Percentiles rank a stretch among this genome's conserved stretches.
phyloP scores from a whole-genome alignment of 306 rosid species.

The Herpetospermum pedunculosum region DNA sequence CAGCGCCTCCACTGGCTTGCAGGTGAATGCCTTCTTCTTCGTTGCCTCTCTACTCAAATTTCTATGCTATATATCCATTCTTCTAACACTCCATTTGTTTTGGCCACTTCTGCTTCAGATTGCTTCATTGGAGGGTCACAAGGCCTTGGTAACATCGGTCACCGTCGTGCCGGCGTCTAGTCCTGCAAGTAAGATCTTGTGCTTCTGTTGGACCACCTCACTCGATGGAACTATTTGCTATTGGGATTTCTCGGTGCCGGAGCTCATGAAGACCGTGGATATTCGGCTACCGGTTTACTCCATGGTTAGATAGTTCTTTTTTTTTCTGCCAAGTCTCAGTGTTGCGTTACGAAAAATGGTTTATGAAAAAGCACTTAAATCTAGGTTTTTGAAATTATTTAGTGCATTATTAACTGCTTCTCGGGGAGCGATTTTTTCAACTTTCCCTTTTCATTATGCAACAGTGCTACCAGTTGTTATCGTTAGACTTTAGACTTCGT shows the following conservation, averaged over 20 bases:
- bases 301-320: conserved; percentile 36
- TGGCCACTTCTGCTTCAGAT: conserved; percentile 12
- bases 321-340: not conserved
- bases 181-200: conserved; percentile 22
- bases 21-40: conserved; percentile 18
- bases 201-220: conserved; percentile 77
- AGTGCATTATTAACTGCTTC: not conserved
- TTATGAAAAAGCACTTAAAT: not conserved
- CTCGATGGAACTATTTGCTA: conserved; percentile 70
- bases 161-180: conserved; percentile 44
- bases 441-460: not conserved
- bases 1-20: conserved; percentile 66
- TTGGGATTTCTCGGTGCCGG: conserved; percentile 67
- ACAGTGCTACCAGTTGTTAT: not conserved
- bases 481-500: not conserved
- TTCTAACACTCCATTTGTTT: not conserved
- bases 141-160: conserved; percentile 52
- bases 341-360: not conserved
- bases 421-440: not conserved
- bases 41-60: not conserved
- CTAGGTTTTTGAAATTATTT: not conserved
- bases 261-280: conserved; percentile 46
- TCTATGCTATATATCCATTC: not conserved
- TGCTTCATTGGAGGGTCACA: conserved; percentile 56
- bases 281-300: conserved; percentile 46